These are phyloP conservation scores for Schoenoplectus tabernaemontani DNA, from an alignment of 202 grass and related monocot genomes.

Conservation along the genomic window DNA sequence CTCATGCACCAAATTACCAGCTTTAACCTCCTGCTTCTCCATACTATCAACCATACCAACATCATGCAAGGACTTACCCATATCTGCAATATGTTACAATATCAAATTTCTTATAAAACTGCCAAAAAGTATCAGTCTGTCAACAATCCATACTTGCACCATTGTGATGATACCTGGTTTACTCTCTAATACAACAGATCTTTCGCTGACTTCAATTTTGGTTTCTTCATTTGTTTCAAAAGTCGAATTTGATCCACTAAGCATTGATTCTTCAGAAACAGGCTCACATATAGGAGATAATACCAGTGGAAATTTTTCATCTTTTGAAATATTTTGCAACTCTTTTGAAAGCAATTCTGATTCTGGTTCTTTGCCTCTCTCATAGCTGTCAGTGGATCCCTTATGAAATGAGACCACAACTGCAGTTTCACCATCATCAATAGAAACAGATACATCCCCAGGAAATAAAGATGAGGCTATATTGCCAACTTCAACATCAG, in stretches of 20 bases:
- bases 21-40: slow-evolving; percentile 26
- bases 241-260: slow-evolving; percentile 22
- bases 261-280: slow-evolving; percentile 23
- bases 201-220: not conserved
- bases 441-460: slow-evolving; percentile 84
- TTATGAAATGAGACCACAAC: slow-evolving; percentile 89
- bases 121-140: slow-evolving; percentile 14
- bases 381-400: slow-evolving; percentile 22
- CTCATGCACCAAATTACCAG: slow-evolving; percentile 17
- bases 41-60: slow-evolving; percentile 32
- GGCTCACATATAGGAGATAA: slow-evolving; percentile 21
- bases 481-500: slow-evolving; percentile 39
- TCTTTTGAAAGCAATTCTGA: slow-evolving; percentile 19
- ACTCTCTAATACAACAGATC: slow-evolving; percentile 9
- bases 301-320: slow-evolving; percentile 30
- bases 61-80: slow-evolving; percentile 12
- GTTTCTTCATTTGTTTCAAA: slow-evolving; percentile 15
- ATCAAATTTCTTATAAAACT: not conserved
- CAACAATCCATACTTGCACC: slow-evolving; percentile 14
- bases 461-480: slow-evolving; percentile 42
- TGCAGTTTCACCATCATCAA: slow-evolving; percentile 98
- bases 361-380: slow-evolving; percentile 1
- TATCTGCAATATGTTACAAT: slow-evolving; percentile 29
- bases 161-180: slow-evolving; percentile 4
- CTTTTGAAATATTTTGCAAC: slow-evolving; percentile 25